phyloP scores from a whole-genome alignment of 306 rosid species.

The Malus sylvestris region DNA sequence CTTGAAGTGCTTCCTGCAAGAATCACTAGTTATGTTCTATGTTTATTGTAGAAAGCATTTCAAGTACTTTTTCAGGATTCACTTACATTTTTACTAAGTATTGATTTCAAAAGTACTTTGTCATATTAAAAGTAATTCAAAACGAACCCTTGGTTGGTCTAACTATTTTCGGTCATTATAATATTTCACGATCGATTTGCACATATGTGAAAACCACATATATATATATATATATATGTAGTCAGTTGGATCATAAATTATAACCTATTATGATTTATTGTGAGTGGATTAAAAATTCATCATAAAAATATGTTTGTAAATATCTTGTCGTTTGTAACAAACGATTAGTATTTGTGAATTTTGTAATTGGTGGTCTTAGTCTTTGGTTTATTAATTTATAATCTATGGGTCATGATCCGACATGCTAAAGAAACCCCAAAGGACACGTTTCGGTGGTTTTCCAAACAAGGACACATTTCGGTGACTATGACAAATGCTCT shows the following conservation, averaged over 20 bases:
- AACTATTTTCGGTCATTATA: not conserved
- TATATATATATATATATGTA: too few species aligned
- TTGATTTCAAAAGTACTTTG: too few species aligned
- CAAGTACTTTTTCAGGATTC: too few species aligned
- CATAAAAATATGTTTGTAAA: too few species aligned
- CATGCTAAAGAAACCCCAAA: not conserved
- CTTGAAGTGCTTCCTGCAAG: too few species aligned
- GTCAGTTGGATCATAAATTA: not conserved
- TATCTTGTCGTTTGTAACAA: not conserved
- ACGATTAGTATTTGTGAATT: not conserved
- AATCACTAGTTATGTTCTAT: too few species aligned
- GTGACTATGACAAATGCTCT: not conserved
- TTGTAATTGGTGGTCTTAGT: not conserved
- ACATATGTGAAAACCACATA: not conserved
- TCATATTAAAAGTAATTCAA: too few species aligned
- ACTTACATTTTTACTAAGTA: too few species aligned
- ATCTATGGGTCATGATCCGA: not conserved
- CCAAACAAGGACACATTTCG: not conserved
- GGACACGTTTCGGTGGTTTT: not conserved
- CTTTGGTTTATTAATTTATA: not conserved
- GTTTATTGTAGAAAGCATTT: too few species aligned
- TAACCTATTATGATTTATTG: too few species aligned
- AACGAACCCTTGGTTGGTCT: not conserved
- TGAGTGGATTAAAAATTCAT: not conserved
- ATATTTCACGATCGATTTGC: too few species aligned